Conservation (phyloP, 345 rosid species). For the Dimocarpus longan region DNA sequence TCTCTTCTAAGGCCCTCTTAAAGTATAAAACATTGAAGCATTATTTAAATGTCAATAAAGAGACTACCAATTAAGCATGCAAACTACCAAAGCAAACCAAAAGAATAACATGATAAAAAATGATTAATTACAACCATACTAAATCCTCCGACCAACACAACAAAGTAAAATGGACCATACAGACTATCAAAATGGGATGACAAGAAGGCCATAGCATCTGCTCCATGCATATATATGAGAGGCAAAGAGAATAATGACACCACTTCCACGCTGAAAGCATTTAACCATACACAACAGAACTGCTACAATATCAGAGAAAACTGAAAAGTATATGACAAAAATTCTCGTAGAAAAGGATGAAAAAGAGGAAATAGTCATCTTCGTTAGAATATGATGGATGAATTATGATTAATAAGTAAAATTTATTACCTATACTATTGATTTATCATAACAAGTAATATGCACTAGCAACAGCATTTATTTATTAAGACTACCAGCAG, state of each 20-base stretch:
- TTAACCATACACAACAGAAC: background rate
- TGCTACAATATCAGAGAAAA: background rate
- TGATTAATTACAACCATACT: background rate
- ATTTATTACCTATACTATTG: background rate
- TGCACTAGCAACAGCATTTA: background rate
- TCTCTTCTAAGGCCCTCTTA: conserved; percentile 88
- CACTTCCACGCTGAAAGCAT: background rate
- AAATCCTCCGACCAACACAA: conserved; percentile 5
- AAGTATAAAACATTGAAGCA: conserved; percentile 1
- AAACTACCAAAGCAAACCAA: conserved; percentile 8
- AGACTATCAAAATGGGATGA: background rate
- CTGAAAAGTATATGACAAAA: background rate
- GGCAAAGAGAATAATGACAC: background rate
- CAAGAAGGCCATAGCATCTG: background rate
- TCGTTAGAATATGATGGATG: background rate
- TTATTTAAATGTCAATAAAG: background rate
- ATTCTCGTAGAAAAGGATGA: background rate
- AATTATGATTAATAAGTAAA: background rate
- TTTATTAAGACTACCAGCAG: background rate
- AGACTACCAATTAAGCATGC: background rate
- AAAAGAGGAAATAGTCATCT: background rate
- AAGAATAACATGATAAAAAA: background rate
- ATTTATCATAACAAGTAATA: background rate
- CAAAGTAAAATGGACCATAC: background rate
- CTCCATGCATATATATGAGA: conserved; percentile 5